A percentile compares a stretch with the other conserved stretches of the same genome.
These are phyloP conservation scores for Puccinia coronata DNA, from an alignment of 1,284 basidiomycete genomes.

Conservation along the genomic window DNA sequence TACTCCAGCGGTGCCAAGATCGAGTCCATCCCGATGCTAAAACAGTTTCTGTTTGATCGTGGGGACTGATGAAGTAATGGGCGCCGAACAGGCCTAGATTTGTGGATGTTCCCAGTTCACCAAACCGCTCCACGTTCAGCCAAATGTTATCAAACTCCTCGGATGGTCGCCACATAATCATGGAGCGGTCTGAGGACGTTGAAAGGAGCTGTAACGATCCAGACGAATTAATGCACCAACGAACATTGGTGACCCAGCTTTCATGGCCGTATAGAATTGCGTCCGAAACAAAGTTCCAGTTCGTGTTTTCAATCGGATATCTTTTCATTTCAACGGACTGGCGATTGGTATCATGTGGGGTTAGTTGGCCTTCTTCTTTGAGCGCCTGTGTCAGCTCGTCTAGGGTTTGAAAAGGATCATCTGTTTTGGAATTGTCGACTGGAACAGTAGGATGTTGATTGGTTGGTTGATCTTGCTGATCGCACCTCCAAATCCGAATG, in stretches of 20 bases:
- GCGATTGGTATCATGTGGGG: slow-evolving; percentile 71
- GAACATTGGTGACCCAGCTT: slow-evolving; percentile 79
- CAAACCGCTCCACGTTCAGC: slow-evolving; percentile 84
- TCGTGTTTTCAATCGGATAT: slow-evolving; percentile 62
- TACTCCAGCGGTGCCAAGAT: slow-evolving; percentile 79
- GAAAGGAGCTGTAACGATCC: slow-evolving; percentile 69
- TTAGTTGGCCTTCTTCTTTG: slow-evolving; percentile 75
- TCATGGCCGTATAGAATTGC: slow-evolving; percentile 90
- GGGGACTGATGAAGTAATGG: slow-evolving; percentile 65
- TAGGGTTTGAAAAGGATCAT: slow-evolving; percentile 37
- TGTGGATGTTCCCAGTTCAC: slow-evolving; percentile 78
- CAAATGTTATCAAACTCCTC: slow-evolving; percentile 65
- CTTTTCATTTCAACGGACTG: slow-evolving; percentile 29
- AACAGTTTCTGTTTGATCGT: slow-evolving; percentile 65
- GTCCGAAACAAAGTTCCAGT: slow-evolving; percentile 78
- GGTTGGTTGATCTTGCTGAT: slow-evolving; percentile 60
- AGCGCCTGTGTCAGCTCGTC: slow-evolving; percentile 66
- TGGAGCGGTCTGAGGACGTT: slow-evolving; percentile 84
- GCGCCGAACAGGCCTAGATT: slow-evolving; percentile 86
- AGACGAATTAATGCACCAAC: slow-evolving; percentile 64
- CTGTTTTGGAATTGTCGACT: slow-evolving; percentile 32
- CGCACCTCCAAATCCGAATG: slow-evolving; percentile 82
- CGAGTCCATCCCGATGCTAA: slow-evolving; percentile 89
- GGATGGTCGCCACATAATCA: slow-evolving; percentile 82
- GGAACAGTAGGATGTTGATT: slow-evolving; percentile 44